phyloP scores from a whole-genome alignment of 257 asterid genomes.

The Gentiana straminea region DNA sequence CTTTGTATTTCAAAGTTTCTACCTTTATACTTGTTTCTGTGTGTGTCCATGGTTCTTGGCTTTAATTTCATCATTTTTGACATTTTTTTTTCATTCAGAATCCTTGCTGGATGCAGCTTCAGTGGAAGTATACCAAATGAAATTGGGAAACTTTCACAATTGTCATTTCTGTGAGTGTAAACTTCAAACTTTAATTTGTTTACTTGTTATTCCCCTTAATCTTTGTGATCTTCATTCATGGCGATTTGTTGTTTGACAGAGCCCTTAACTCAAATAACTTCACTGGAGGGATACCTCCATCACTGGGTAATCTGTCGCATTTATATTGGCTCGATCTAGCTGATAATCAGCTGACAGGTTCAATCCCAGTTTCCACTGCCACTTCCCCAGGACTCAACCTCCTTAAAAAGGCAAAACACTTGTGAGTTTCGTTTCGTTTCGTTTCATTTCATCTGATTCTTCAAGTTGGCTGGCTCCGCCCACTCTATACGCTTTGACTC shows the following conservation, averaged over 20 bases:
- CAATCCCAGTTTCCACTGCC: conserved; percentile 54
- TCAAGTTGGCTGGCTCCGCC: not conserved
- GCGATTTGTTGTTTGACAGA: conserved; percentile 21
- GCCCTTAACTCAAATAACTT: conserved; percentile 73
- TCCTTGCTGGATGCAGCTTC: conserved; percentile 78
- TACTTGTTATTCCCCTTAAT: not conserved
- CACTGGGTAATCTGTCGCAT: conserved; percentile 69
- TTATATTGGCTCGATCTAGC: conserved; percentile 81
- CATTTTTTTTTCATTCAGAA: conserved; percentile 29
- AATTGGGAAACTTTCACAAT: conserved; percentile 56
- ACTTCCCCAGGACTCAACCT: conserved; percentile 59
- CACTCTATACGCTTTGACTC: not conserved
- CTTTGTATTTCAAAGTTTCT: too few species aligned
- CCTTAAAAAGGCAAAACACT: conserved; percentile 70
- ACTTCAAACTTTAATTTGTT: not conserved
- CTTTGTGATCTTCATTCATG: too few species aligned
- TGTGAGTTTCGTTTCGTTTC: conserved; percentile 32
- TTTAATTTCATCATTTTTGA: too few species aligned
- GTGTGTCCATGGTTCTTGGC: too few species aligned
- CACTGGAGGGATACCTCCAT: conserved; percentile 58
- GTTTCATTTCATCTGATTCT: not conserved
- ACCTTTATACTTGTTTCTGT: not conserved
- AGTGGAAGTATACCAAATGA: conserved; percentile 63
- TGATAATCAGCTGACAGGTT: conserved; percentile 58
- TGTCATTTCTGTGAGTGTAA: conserved; percentile 66